phyloP scores from a whole-genome alignment of 768 basidiomycete species.

The Pisolithus orientalis region DNA sequence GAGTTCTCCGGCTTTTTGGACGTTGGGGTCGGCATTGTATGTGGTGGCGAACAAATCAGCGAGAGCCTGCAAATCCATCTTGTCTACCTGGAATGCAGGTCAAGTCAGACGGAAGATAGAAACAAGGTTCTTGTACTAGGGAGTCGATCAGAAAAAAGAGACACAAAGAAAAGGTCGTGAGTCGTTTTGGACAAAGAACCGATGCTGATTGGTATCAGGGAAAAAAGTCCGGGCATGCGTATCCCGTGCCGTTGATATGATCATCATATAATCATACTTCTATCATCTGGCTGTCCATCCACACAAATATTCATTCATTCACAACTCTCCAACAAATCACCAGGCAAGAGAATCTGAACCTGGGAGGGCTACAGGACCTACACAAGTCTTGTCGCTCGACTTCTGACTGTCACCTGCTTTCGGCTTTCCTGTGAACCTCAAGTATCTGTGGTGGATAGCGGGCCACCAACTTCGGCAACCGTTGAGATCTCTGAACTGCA shows the following conservation, averaged over 20 bases:
- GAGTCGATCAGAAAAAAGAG: not conserved
- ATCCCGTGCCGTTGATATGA: slow-evolving; percentile 11
- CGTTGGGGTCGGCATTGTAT: slow-evolving; percentile 79
- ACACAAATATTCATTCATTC: no score
- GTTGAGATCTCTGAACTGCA: no score
- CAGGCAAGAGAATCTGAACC: no score
- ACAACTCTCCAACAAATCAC: no score
- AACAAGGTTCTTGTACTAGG: not conserved
- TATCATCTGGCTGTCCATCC: no score
- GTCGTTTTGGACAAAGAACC: slow-evolving; percentile 11
- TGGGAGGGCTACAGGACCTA: no score
- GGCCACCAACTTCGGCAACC: no score
- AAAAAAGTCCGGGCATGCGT: slow-evolving; percentile 13
- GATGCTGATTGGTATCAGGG: slow-evolving; percentile 1
- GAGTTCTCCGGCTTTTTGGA: slow-evolving; percentile 79
- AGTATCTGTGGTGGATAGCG: no score
- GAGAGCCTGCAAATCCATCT: slow-evolving; percentile 72
- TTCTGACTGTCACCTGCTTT: no score
- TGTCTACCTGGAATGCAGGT: not conserved
- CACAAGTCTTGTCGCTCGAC: no score
- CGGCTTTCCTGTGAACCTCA: no score
- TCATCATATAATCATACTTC: no score
- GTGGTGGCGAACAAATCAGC: slow-evolving; percentile 77
- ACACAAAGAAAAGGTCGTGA: slow-evolving; percentile 6
- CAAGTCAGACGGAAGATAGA: not conserved